Conservation (phyloP, 2,329 filamentous ascomycete species). For the Colletotrichum tanaceti region DNA sequence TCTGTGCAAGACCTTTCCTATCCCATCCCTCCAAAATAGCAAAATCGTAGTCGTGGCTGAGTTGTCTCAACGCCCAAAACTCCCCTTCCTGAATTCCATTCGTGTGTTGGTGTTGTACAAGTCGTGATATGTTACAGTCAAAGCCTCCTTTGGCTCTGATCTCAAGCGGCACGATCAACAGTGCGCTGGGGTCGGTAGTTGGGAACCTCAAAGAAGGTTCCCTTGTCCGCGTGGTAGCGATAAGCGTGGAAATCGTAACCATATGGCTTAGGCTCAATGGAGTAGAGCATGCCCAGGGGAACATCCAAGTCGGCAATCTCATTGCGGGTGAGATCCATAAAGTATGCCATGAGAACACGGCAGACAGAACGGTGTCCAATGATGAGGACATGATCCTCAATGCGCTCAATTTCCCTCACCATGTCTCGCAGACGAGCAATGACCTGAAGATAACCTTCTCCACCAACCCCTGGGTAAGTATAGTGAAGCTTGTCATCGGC, state of each 20-base stretch:
- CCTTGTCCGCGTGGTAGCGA: constrained; percentile 80
- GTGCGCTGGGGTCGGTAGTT: constrained; percentile 80
- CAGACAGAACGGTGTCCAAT: constrained; percentile 94
- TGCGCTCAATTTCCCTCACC: constrained; percentile 96
- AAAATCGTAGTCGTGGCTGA: constrained; percentile 35
- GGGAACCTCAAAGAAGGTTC: constrained; percentile 88
- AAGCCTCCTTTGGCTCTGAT: constrained; percentile 4
- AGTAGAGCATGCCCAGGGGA: constrained; percentile 91
- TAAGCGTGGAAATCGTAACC: constrained; percentile 98
- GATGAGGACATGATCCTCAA: constrained; percentile 93
- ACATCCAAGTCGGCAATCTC: constrained; percentile 96
- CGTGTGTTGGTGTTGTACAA: constrained; percentile 37
- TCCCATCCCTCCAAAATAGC: constrained; percentile 14
- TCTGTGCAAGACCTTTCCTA: constrained; percentile 23
- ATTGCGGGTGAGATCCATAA: constrained; percentile 89
- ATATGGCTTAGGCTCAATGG: constrained; percentile 96
- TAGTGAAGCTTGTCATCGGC: constrained; percentile 91
- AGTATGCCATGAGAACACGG: constrained; percentile 93
- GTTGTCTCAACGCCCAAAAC: constrained; percentile 33
- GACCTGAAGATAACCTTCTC: constrained; percentile 95
- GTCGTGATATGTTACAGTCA: constrained; percentile 34
- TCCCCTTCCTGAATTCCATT: constrained; percentile 27
- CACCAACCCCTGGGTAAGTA: constrained; percentile 94
- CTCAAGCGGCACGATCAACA: constrained; percentile 53
- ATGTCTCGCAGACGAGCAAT: constrained; percentile 95